phyloP scores from a whole-genome alignment of 768 basidiomycete species.

The Boletus insuetus region DNA sequence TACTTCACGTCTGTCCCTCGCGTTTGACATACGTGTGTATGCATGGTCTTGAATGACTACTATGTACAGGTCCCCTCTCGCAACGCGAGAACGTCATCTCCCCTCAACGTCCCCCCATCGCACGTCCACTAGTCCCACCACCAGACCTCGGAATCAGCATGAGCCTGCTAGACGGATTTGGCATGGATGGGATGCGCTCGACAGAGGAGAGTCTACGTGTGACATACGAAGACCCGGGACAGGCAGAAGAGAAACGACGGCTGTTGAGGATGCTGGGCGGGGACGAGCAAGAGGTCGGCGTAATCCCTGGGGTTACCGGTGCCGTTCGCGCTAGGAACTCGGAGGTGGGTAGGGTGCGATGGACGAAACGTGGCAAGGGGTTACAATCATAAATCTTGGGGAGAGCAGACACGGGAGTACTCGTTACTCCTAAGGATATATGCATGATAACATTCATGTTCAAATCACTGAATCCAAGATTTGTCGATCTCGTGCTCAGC shows the following conservation, averaged over 20 bases:
- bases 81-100: conserved; percentile 29
- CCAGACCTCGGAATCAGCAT: conserved; percentile 25
- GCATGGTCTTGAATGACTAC: too few species aligned
- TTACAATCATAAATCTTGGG: conserved; percentile 6
- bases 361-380: conserved; percentile 9
- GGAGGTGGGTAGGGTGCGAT: conserved; percentile 3
- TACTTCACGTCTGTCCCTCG: conserved; percentile 9
- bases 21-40: neutral
- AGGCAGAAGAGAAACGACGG: conserved; percentile 55
- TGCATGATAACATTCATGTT: neutral
- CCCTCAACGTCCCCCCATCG: conserved; percentile 4
- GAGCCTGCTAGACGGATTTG: conserved; percentile 27
- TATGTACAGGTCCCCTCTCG: conserved; percentile 29
- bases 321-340: neutral
- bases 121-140: neutral
- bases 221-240: conserved; percentile 65
- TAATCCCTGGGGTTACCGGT: conserved; percentile 14
- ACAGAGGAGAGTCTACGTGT: conserved; percentile 53
- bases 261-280: conserved; percentile 51
- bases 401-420: too few species aligned
- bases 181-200: conserved; percentile 3
- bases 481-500: too few species aligned
- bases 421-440: conserved; percentile 3
- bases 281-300: conserved; percentile 10
- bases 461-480: too few species aligned